A percentile compares a stretch with the other conserved stretches of the same genome.
These are phyloP conservation scores for Stachybotrys echinatus DNA, from an alignment of 2,329 filamentous ascomycete genomes.

Conservation along the genomic window DNA sequence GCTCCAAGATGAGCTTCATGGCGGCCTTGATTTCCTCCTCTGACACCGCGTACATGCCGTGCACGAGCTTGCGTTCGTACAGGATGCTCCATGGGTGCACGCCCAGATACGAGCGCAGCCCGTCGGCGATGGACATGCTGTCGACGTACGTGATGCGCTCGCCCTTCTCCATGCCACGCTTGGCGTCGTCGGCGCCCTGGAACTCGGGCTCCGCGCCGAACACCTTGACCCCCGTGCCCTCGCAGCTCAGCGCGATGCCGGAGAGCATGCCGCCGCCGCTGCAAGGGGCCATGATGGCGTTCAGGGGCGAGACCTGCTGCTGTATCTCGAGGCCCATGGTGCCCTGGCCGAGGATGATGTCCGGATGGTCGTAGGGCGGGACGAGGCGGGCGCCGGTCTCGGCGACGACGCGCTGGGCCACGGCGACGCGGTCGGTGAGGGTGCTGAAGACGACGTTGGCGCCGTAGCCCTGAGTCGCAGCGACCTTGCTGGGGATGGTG, in stretches of 20 bases:
- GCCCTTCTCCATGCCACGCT: slow-evolving; percentile 56
- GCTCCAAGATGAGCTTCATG: slow-evolving; percentile 66
- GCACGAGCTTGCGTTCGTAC: slow-evolving; percentile 56
- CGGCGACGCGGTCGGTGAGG: slow-evolving; percentile 69
- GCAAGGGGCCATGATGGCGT: slow-evolving; percentile 68
- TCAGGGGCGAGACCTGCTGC: slow-evolving; percentile 53
- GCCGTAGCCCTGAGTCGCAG: slow-evolving; percentile 7
- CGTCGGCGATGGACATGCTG: slow-evolving; percentile 73
- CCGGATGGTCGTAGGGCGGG: slow-evolving; percentile 77
- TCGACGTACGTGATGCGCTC: slow-evolving; percentile 58
- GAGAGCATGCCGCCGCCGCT: slow-evolving; percentile 76
- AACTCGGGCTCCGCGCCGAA: slow-evolving; percentile 76
- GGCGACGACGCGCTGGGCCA: slow-evolving; percentile 55
- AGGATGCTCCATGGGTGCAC: slow-evolving; percentile 66
- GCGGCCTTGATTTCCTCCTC: slow-evolving; percentile 71
- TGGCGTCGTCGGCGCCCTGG: slow-evolving; percentile 70
- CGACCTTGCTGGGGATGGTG: slow-evolving; percentile 56
- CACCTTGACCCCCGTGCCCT: slow-evolving; percentile 60
- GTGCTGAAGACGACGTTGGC: slow-evolving; percentile 38
- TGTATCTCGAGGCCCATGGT: slow-evolving; percentile 71
- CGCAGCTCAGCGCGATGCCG: slow-evolving; percentile 65
- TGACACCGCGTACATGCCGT: slow-evolving; percentile 59
- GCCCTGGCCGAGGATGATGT: slow-evolving; percentile 79
- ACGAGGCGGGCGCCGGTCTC: slow-evolving; percentile 66
- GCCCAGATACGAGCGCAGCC: slow-evolving; percentile 70